Evolutionary conservation across 2,329 filamentous ascomycete genomes (phyloP), one percentile per base, ranked within the genome.

Genomic region (Neonectria sp.): DNA sequence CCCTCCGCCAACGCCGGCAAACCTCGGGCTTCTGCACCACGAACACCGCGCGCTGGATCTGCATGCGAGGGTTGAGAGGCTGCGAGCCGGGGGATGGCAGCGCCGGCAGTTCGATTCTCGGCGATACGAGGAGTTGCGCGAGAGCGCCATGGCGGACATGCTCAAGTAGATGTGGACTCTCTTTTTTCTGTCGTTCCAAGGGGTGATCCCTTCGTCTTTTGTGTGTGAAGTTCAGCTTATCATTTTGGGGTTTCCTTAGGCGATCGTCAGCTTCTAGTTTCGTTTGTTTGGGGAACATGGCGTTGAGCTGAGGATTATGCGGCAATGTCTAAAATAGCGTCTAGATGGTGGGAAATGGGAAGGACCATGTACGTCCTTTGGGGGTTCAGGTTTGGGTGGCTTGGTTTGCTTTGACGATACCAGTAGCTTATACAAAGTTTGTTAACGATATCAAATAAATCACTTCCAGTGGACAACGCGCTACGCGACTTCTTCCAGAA

Each of bases 41-140:
- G 82, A 83, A 60, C 70, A 79, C 60, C 80, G 80, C 21, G 71
- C 73, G 2, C 72, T 82, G 21, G 85, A 88, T 37, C 78, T 88
- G 3, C 80, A 82, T 65, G 81, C 85, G 7, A 83, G 88, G 27
- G 89, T 90, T 69, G 86, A 88, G 77, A 82, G 85, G 11, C 78
- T 90, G 12, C 84, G 86, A 24, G 83, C 83, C n/a, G 82, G 73
- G 56, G 87, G 87, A 3, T 90, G 88, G 88, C 83, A 83, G 73
- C 80, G 88, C 31, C 84, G 84, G 70, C 84, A 88, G 25, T 90
- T 90, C 70, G 85, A 90, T 68, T 79, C 80, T 6, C 77, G 79
- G 51, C 82, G 86, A 43, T 90, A 90, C 73, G 85, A 88, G 74
- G 82, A 82, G 24, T 79, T 90, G 9, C 80, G 86, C 15, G 85